Base-by-base conservation (phyloP, 208 protist genomes). In the Polymyxa betae region DNA sequence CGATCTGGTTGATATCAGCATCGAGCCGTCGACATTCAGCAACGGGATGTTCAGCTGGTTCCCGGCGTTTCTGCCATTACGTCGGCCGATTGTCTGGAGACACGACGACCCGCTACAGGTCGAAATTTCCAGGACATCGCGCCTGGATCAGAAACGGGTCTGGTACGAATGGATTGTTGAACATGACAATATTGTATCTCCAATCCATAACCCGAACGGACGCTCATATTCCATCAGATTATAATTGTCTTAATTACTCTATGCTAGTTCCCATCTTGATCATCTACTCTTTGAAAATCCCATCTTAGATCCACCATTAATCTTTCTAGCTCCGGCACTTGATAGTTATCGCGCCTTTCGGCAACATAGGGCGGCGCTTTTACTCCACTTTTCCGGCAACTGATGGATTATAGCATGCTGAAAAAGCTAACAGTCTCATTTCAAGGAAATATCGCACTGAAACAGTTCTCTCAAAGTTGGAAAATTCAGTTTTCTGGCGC, bases 31-130 rank as follows among this genome's bases (percentile, higher is more conserved):
- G 0, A 96, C 93, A 0, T 88, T 93, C 54, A 95, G 94, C 0
- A 49, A 90, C 5, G 96, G 93, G 64, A 98, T 98, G 97, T 96
- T 96, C 91, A 94, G 91, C 88, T 98, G 97, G 97, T 98, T 98
- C 89, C 96, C 96, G 0, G 93, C 97, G 29, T 96, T 93, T 54
- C 95, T 98, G 38, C 96, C 96, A 16, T 43, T 95, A 46, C 91
- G 91, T 60, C 88, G 40, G 20, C 93, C 93, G 0, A 72, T 94
- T 24, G 24, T 45, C 44, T 10, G 90, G 38, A n/a, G n/a, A 0
- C 46, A 38, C 32, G 90, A 52, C 0, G 72, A 66, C 72, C 0
- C 16, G 12, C 88, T 90, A 0, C 38, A 0, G 32, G n/a, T 40
- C 0, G 68, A 90, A 35, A 66, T 92, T 45, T 89, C 93, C 35